A percentile compares a stretch with the other conserved stretches of the same genome.
These are phyloP conservation scores for Pichia sp. DNA, from an alignment of 1,139 yeast genomes.

Conservation along the genomic window DNA sequence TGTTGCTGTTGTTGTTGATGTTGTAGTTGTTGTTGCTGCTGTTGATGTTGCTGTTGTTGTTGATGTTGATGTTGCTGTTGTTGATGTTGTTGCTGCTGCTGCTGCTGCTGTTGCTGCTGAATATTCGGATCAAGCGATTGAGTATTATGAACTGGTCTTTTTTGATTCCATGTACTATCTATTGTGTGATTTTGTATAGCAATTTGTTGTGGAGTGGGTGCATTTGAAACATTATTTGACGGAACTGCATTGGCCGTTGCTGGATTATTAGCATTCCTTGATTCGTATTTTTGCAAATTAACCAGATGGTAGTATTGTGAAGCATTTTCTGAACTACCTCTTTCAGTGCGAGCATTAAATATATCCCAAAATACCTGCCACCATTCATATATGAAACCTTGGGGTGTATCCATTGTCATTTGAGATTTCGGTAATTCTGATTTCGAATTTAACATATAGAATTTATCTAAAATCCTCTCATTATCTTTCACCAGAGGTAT, in stretches of 20 bases:
- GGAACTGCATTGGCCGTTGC: no score
- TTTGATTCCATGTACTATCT: conserved; percentile 7
- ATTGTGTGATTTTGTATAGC: not conserved
- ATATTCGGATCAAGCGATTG: conserved; percentile 15
- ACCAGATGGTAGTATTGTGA: conserved; percentile 70
- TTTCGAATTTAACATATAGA: not conserved
- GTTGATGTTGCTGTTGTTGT: conserved; percentile 3
- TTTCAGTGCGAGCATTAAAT: conserved; percentile 70
- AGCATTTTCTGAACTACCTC: conserved; percentile 57
- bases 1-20: not conserved
- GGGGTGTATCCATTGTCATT: conserved; percentile 71
- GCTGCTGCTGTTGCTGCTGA: conserved; percentile 2
- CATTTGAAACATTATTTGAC: no score
- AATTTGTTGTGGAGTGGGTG: not conserved
- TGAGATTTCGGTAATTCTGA: conserved; percentile 39
- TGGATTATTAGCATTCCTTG: not conserved
- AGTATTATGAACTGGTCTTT: conserved; percentile 5
- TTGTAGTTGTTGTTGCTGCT: conserved; percentile 12
- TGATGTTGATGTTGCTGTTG: conserved; percentile 10
- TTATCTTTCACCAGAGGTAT: conserved; percentile 30
- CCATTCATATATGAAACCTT: conserved; percentile 88
- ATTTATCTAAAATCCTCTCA: conserved; percentile 12
- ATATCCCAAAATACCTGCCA: conserved; percentile 97
- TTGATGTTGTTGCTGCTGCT: not conserved
- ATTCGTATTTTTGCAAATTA: conserved; percentile 53